These are phyloP conservation scores for Blastomyces percursus DNA, from an alignment of 2,329 filamentous ascomycete species.

Conservation along the genomic window DNA sequence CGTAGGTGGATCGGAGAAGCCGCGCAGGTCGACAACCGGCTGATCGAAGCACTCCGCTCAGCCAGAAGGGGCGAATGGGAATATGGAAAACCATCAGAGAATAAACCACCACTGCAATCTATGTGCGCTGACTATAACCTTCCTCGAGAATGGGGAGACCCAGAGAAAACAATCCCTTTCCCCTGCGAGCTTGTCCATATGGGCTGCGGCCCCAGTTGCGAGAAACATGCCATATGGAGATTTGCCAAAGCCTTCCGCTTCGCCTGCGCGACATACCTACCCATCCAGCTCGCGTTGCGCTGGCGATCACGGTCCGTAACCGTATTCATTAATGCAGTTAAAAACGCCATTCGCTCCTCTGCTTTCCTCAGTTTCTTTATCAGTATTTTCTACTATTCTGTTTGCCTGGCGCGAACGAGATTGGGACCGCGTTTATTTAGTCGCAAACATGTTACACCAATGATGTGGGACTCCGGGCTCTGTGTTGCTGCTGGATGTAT, in stretches of 20 bases:
- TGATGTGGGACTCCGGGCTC: slow-evolving; percentile 48
- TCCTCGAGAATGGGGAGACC: slow-evolving; percentile 63
- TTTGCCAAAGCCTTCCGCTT: slow-evolving; percentile 61
- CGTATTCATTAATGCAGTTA: slow-evolving; percentile 41
- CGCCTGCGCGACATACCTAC: slow-evolving; percentile 65
- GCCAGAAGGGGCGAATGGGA: slow-evolving; percentile 52
- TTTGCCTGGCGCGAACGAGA: slow-evolving; percentile 65
- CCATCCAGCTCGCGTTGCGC: slow-evolving; percentile 58
- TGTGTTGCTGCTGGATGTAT: slow-evolving; percentile 63
- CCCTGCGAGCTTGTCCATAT: slow-evolving; percentile 80
- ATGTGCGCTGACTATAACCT: slow-evolving; percentile 63
- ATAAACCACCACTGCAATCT: slow-evolving; percentile 53
- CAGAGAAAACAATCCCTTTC: slow-evolving; percentile 56
- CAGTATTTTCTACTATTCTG: slow-evolving; percentile 70
- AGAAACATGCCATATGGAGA: slow-evolving; percentile 58
- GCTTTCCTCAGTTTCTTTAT: slow-evolving; percentile 70
- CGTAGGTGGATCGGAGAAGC: slow-evolving; percentile 71
- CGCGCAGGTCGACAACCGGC: slow-evolving; percentile 61
- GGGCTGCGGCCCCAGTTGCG: slow-evolving; percentile 55
- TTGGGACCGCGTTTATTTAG: slow-evolving; percentile 59
- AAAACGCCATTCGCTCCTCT: slow-evolving; percentile 58
- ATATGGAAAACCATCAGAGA: slow-evolving; percentile 64
- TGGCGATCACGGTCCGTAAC: slow-evolving; percentile 37
- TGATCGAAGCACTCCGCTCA: slow-evolving; percentile 62
- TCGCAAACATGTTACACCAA: slow-evolving; percentile 40